Evolutionary conservation across 2,329 filamentous ascomycete species (phyloP).

Genomic region (Colletotrichum sp.): DNA sequence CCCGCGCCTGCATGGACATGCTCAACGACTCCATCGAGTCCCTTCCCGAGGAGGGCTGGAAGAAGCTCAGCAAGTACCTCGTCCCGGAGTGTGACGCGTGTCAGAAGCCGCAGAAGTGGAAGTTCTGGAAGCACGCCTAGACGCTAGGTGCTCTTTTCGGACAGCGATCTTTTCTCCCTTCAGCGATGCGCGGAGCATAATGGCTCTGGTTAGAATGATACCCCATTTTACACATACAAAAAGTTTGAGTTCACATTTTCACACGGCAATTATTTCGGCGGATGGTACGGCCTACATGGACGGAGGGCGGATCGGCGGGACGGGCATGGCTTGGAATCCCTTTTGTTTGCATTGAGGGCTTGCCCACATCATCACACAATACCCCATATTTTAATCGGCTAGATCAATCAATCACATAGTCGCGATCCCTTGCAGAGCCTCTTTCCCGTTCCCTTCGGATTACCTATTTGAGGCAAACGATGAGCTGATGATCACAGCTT

Average conservation of each 20-base stretch:
- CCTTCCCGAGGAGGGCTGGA: slow-evolving; percentile 26
- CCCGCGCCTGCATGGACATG: slow-evolving; percentile 25
- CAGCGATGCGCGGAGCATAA: background rate
- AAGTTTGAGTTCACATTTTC: background rate
- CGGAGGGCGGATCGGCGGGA: background rate
- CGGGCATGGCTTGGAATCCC: background rate
- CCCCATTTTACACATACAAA: background rate
- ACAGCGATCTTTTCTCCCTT: background rate
- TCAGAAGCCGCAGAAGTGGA: slow-evolving; percentile 22
- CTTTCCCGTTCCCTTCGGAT: background rate
- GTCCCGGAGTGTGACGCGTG: background rate
- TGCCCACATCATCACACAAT: background rate
- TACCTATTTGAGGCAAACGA: background rate
- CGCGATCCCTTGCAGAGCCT: background rate
- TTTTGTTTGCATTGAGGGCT: background rate
- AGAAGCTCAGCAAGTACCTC: slow-evolving; percentile 24
- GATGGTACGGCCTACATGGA: background rate
- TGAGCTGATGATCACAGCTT: background rate
- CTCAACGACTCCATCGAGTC: slow-evolving; percentile 28
- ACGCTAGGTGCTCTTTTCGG: background rate
- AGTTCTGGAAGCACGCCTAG: slow-evolving; percentile 24
- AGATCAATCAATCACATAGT: background rate
- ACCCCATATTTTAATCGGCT: background rate
- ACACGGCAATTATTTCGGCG: background rate
- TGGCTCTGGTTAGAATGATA: slow-evolving; percentile 20